phyloP scores from a whole-genome alignment of 106 monocot genomes.

The Dendrobium huoshanense region DNA sequence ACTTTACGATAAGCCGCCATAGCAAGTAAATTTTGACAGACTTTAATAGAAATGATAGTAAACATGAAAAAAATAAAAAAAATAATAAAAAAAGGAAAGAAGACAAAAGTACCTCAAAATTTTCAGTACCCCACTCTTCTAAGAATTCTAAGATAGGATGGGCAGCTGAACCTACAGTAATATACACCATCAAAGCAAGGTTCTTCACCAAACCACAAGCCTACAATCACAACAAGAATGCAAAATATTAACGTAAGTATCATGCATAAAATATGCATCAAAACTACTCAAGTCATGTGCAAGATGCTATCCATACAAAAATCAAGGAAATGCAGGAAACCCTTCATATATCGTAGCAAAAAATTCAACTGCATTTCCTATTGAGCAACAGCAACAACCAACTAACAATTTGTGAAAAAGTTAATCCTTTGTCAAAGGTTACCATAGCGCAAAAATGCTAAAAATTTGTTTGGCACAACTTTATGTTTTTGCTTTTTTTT shows the following conservation, averaged over 20 bases:
- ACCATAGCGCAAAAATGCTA: neutral
- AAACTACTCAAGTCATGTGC: neutral
- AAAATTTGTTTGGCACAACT: neutral
- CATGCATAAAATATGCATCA: neutral
- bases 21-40: neutral
- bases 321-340: neutral
- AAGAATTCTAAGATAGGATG: constrained; percentile 93
- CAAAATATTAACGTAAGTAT: neutral
- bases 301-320: neutral
- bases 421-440: neutral
- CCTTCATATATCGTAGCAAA: neutral
- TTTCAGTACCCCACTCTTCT: constrained; percentile 98
- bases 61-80: neutral
- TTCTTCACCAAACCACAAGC: constrained; percentile 98
- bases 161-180: constrained; percentile 97
- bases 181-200: constrained; percentile 97
- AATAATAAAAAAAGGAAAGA: neutral
- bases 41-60: neutral
- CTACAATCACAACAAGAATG: constrained; percentile 22
- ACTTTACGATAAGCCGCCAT: neutral
- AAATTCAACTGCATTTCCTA: neutral
- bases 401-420: neutral
- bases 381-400: neutral
- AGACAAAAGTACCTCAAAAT: constrained; percentile 72
- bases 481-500: no score